Conservation (phyloP, 2,329 filamentous ascomycete species). For the Hymenotorrendiella dingleyae region DNA sequence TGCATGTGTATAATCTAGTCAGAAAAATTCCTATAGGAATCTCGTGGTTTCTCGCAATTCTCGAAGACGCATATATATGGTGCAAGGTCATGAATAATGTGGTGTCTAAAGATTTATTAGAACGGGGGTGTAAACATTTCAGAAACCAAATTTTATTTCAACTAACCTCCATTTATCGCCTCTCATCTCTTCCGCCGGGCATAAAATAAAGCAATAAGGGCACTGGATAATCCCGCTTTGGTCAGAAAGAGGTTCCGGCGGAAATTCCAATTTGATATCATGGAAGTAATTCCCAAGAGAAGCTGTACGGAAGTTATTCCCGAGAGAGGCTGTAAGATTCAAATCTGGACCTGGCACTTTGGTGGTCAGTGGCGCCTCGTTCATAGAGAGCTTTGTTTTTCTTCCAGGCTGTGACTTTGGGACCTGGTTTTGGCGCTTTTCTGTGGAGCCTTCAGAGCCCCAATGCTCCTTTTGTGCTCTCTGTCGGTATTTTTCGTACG, state of each 20-base stretch:
- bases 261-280: no score
- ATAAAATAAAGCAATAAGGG: background rate
- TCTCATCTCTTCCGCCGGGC: background rate
- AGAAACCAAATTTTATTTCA: background rate
- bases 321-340: background rate
- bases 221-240: background rate
- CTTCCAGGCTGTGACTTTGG: no score
- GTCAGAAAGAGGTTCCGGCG: background rate
- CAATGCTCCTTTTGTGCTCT: background rate
- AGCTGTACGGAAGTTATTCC: background rate
- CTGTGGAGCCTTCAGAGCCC: no score
- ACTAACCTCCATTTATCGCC: background rate
- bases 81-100: background rate
- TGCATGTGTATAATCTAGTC: background rate
- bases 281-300: background rate
- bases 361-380: no score
- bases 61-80: background rate
- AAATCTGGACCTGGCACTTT: no score
- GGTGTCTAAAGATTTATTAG: background rate
- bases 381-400: no score
- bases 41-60: background rate
- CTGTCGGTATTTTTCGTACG: background rate
- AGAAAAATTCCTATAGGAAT: background rate
- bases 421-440: no score
- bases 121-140: background rate